Base-by-base conservation (phyloP, 2,329 filamentous ascomycete genomes). In the Arthrobotrys entomopaga region DNA sequence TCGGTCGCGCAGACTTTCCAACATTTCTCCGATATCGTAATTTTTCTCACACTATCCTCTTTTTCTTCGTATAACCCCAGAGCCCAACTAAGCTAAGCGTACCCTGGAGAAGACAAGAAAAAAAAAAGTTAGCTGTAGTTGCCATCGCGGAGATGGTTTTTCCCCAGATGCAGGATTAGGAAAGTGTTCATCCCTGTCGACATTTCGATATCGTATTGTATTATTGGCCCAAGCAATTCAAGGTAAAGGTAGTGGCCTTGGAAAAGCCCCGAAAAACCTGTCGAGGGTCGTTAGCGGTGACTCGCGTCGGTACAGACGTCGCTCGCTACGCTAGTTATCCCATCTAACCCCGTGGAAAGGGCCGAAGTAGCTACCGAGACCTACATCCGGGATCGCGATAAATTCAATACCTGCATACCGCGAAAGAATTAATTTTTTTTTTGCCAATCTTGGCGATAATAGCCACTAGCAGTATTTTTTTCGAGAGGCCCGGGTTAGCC, bases 301-400 rank as follows among this genome's bases (percentile, higher is more conserved):
- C 3, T 43, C 19, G 38, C 19, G 6, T 57, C 13, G 48, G 48
- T 50, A 20, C 38, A 10, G 29, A 34, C 5, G 29, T 34, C 2
- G 2, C 29, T 34, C 7, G 29, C 29, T 5, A 34, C 29, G 29
- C 29, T 34, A 22, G 34, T 5, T 24, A 26, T 11, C 4, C 15
- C 19, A 40, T 2, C 19, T 11, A 6, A 6, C 20, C 43, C 54
- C 38, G 59, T 57, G 48, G 49, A 58, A 61, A 64, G 15, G 46
- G 20, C 70, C 70, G 70, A 74, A 53, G 52, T 66, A 74, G 63
- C 57, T 66, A 49, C 69, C 69, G 69, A 73, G 54, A 49, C 42
- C 16, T 11, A 34, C 16, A 22, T 61, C 63, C 63, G 63, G 52
- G 16, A 57, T 58, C 52, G 40, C 19, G 15, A 6, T 24, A 43